Evolutionary conservation across 169 alveolate genomes (phyloP).

Genomic region (Cryptosporidium parvum): DNA sequence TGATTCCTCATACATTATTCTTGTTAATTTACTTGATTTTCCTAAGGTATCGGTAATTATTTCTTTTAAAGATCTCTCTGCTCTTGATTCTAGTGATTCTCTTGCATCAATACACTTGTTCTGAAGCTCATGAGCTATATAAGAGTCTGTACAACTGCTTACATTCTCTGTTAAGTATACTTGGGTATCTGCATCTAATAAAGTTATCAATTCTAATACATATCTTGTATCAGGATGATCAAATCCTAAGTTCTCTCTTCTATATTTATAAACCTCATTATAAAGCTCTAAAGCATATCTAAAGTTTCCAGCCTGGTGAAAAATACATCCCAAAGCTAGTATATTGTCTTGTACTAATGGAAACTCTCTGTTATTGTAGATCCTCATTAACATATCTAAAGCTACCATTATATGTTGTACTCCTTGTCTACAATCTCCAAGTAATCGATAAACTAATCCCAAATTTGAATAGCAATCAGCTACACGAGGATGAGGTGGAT

Average conservation of each 20-base stretch:
- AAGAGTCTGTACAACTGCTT: slow-evolving; percentile 44
- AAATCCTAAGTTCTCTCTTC: slow-evolving; percentile 83
- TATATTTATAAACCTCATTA: slow-evolving; percentile 84
- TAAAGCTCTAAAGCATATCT: slow-evolving; percentile 84
- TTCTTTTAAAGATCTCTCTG: slow-evolving; percentile 39
- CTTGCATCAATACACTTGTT: slow-evolving; percentile 10
- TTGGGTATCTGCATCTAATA: slow-evolving; percentile 70
- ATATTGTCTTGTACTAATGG: slow-evolving; percentile 85
- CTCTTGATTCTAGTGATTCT: slow-evolving; percentile 30
- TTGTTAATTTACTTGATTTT: slow-evolving; percentile 21
- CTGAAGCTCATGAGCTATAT: slow-evolving; percentile 34
- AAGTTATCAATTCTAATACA: slow-evolving; percentile 44
- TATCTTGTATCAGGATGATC: slow-evolving; percentile 82
- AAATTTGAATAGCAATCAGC: slow-evolving; percentile 87
- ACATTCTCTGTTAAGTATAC: slow-evolving; percentile 62
- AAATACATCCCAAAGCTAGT: slow-evolving; percentile 86
- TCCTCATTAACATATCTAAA: slow-evolving; percentile 88
- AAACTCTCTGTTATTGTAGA: slow-evolving; percentile 82
- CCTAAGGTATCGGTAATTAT: slow-evolving; percentile 13
- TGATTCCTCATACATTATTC: slow-evolving; percentile 73
- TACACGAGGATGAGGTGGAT: slow-evolving; percentile 83
- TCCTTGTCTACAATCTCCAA: slow-evolving; percentile 85
- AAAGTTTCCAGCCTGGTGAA: slow-evolving; percentile 85
- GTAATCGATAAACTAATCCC: slow-evolving; percentile 83
- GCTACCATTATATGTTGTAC: slow-evolving; percentile 85